Base-by-base conservation (phyloP, 2,329 filamentous ascomycete genomes). In the Paraphaeosphaeria sporulosa region DNA sequence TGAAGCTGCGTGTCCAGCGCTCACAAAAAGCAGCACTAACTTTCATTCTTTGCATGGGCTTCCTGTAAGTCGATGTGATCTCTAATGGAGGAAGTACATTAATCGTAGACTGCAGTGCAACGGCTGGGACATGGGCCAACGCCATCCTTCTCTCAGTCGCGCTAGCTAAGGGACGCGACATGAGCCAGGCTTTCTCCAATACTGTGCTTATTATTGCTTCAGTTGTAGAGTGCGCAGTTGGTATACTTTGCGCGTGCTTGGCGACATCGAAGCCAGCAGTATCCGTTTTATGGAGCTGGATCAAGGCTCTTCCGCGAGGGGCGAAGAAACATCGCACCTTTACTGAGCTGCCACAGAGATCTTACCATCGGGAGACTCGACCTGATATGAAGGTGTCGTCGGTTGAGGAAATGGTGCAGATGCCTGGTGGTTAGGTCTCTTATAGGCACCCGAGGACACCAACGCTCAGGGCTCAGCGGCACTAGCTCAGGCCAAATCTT, bases 221-320 rank as follows among this genome's bases (percentile, higher is more conserved):
- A 8, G 49, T 51, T 7, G 13, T n/a, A 23, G 34, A 53, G 23
- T 40, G 36, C n/a, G 50, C 50, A 4, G 38, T 53, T 19, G 50
- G 36, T 13, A 30, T 53, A 27, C 13, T 53, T 8, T 53, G 50
- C 13, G 48, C 48, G 9, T 51, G 48, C 13, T 21, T 53, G 15
- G 50, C 36, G 19, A 53, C 50, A 15, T 53, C 50, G 50, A 53
- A 43, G 17, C 50, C 50, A 30, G 50, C 50, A 19, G 23, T 43
- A n/a, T 42, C 21, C 2, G 21, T 19, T 4, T 12, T 42, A 13
- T 53, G 50, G 50, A 9, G 23, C 4, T 53, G 36, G 50, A 13
- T 43, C 13, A 42, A 42, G 36, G 19, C 23, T 10, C 5, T 19
- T 27, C 9, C n/a, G 23, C 50, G 21, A n/a, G 36, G 34, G 27